These are phyloP conservation scores for Rhizopogon roseolus DNA, from an alignment of 768 basidiomycete species.

Conservation along the genomic window DNA sequence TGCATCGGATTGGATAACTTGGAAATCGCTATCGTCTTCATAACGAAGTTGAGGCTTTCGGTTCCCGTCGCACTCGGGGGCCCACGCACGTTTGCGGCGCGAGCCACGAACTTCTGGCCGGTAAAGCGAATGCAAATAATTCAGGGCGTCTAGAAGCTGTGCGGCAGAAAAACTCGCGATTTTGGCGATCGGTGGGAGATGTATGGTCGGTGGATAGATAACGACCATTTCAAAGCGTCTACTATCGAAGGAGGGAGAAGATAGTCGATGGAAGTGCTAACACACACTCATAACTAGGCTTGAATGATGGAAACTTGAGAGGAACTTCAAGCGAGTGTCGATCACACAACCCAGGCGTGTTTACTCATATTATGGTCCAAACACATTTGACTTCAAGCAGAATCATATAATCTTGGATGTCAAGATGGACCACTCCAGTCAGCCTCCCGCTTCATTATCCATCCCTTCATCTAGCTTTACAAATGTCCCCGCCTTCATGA, in stretches of 20 bases:
- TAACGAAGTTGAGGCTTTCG: not conserved
- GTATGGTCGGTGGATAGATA: slow-evolving; percentile 39
- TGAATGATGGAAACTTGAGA: not conserved
- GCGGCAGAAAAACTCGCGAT: slow-evolving; percentile 31
- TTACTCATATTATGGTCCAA: too few species aligned
- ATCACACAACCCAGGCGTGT: not conserved
- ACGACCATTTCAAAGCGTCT: not conserved
- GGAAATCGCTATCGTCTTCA: slow-evolving; percentile 12
- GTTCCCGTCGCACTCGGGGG: not conserved
- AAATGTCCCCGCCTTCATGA: slow-evolving; percentile 16
- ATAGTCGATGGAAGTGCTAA: not conserved
- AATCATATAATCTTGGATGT: too few species aligned
- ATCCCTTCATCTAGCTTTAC: slow-evolving; percentile 11
- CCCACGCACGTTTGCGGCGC: slow-evolving; percentile 29
- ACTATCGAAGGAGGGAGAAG: not conserved
- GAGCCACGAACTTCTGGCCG: slow-evolving; percentile 60
- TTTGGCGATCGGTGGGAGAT: slow-evolving; percentile 48
- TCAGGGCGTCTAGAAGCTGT: slow-evolving; percentile 39
- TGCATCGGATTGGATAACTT: slow-evolving; percentile 43
- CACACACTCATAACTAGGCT: not conserved
- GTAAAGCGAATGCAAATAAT: slow-evolving; percentile 51
- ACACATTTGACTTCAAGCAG: not conserved
- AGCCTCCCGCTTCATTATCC: slow-evolving; percentile 13
- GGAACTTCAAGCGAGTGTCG: not conserved
- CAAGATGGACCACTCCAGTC: slow-evolving; percentile 4